Conservation (phyloP, 2,329 filamentous ascomycete genomes). For the Lecanosticta acicola region DNA sequence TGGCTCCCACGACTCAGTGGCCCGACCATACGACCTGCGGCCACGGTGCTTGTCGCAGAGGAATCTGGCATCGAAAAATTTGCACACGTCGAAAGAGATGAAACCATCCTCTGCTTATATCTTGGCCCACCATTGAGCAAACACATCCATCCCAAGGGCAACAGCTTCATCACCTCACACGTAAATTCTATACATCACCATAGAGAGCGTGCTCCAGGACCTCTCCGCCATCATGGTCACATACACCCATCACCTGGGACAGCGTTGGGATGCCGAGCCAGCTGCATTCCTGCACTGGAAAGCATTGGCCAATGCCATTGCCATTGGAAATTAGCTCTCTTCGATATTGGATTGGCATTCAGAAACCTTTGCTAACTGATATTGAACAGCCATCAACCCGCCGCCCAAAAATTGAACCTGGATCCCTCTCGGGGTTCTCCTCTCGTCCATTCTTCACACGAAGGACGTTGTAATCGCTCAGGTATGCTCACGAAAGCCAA, state of each 20-base stretch:
- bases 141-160: too few species aligned
- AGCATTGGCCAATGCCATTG: background rate
- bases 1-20: too few species aligned
- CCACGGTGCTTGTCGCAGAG: too few species aligned
- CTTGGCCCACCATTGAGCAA: too few species aligned
- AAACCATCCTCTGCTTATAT: too few species aligned
- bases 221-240: background rate
- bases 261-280: background rate
- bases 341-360: background rate
- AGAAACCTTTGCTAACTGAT: background rate
- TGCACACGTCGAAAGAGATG: too few species aligned
- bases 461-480: background rate
- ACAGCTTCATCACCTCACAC: too few species aligned
- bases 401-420: background rate
- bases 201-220: too few species aligned
- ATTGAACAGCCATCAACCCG: background rate
- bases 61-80: too few species aligned
- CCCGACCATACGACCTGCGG: too few species aligned
- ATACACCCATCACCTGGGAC: background rate
- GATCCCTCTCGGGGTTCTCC: background rate
- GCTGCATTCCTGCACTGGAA: background rate
- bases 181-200: too few species aligned
- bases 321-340: background rate
- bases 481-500: constrained; percentile 3
- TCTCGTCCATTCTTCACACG: background rate